Conservation (phyloP, 176 grass and related monocot genomes). For the Chloris gayana region DNA sequence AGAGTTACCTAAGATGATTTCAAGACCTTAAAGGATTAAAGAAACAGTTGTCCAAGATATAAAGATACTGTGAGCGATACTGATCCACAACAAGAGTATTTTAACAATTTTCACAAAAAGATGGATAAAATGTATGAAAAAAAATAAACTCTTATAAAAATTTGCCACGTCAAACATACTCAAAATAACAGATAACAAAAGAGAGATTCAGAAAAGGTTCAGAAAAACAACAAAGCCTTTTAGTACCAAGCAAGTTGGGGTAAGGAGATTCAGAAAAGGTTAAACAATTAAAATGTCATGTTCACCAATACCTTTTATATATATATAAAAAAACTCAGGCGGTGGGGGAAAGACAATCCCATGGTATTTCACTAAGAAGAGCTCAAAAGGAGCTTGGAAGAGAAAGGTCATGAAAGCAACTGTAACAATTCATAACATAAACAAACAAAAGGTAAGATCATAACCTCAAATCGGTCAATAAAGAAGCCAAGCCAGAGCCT, state of each 20-base stretch:
- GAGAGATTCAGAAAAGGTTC: background rate
- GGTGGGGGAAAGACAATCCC: no score
- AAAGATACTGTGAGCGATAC: background rate
- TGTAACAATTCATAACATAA: constrained; percentile 33
- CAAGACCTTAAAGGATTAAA: background rate
- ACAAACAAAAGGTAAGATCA: constrained; percentile 41
- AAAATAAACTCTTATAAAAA: background rate
- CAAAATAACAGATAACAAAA: background rate
- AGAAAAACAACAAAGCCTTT: background rate
- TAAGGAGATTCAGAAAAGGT: background rate
- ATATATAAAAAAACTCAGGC: background rate
- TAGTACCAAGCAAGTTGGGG: no score
- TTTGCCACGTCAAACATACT: background rate
- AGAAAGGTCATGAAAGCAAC: background rate
- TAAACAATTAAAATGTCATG: background rate
- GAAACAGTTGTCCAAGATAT: background rate
- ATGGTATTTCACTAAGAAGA: no score
- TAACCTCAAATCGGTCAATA: constrained; percentile 98
- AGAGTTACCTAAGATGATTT: background rate
- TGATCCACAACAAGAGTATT: background rate
- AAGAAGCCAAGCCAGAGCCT: constrained; percentile 98
- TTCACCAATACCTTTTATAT: background rate
- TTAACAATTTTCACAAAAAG: background rate
- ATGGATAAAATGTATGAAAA: background rate
- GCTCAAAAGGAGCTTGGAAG: no score